Base-by-base conservation (phyloP, 192 early-diverging fungal genomes). In the Podila epigama region DNA sequence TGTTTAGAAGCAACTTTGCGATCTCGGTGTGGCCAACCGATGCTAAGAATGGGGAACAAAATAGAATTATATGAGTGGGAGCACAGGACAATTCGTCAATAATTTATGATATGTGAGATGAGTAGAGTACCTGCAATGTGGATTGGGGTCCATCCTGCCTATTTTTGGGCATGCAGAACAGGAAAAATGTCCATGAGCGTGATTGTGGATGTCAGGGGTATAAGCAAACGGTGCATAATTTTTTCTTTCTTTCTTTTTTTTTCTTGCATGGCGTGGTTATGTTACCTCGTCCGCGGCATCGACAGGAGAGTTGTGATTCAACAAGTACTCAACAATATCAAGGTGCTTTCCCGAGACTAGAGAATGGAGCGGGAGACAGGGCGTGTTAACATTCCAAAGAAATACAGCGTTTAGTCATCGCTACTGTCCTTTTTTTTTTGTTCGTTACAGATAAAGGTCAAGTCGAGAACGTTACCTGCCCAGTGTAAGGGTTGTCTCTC, bases 251-350 rank as follows among this genome's bases (percentile, higher is more conserved):
- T 8, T 5, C 18, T 5, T 1, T 29, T 11, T 18, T 16, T 2
- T 22, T 16, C 39, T 57, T 55, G 8, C 28, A 40, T 28, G 5
- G 0, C 13, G 13, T 4, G 0, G 1, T 9, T 27, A 48, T 29
- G 53, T 75, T 80, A 82, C 94, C 53, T 88, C 80, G 68, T 97
- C 95, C 10, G 65, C 70, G 2, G 87, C 83, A 81, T 92, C 84
- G 13, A 92, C 82, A 22, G 90, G 68, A 15, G 88, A 89, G 22
- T 86, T 87, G 33, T 88, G 82, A 8, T 73, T 70, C 5, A 97
- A 56, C 50, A 97, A 82, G 53, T 89, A 91, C 59, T 86, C 61
- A 0, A 93, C 80, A 51, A 95, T 79, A 37, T 90, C 81, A 6
- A 81, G 42, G 42, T 89, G 91, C 54, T 86, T 89, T 62, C 92